Conservation (phyloP, 2,329 filamentous ascomycete species). For the Neofusicoccum sp. region DNA sequence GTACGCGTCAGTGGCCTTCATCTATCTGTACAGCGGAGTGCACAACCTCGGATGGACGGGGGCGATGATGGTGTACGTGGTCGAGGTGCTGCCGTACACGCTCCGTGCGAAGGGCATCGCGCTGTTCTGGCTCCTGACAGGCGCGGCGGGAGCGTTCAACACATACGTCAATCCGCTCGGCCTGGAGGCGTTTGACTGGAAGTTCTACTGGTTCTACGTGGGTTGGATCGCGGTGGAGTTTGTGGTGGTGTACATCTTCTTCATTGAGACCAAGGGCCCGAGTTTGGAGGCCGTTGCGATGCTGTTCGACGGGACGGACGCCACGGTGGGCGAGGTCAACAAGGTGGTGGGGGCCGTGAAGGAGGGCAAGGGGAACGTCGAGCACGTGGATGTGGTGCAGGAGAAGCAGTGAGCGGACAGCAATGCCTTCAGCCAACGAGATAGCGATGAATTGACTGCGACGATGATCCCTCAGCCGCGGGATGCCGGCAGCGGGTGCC, state of each 20-base stretch:
- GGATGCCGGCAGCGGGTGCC: not conserved
- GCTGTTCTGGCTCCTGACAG: slow-evolving; percentile 47
- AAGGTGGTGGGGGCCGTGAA: slow-evolving; percentile 1
- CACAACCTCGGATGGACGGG: slow-evolving; percentile 29
- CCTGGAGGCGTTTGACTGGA: slow-evolving; percentile 40
- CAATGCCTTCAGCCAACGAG: too few species aligned
- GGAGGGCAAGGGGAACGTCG: not conserved
- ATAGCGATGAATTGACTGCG: not conserved
- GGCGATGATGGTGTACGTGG: slow-evolving; percentile 44
- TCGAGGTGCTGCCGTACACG: slow-evolving; percentile 48
- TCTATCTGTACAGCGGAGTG: slow-evolving; percentile 24
- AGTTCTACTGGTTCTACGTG: slow-evolving; percentile 41
- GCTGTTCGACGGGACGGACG: slow-evolving; percentile 27
- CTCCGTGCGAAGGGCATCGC: slow-evolving; percentile 48
- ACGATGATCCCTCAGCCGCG: not conserved
- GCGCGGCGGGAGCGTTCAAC: slow-evolving; percentile 46
- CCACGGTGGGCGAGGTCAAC: slow-evolving; percentile 6
- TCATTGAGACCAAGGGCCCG: slow-evolving; percentile 28
- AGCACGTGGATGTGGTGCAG: not conserved
- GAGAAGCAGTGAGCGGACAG: not conserved
- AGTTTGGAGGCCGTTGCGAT: slow-evolving; percentile 28
- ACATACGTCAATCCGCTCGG: slow-evolving; percentile 46
- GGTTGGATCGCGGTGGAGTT: slow-evolving; percentile 8
- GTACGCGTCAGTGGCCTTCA: slow-evolving; percentile 29
- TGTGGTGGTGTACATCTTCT: slow-evolving; percentile 26